phyloP scores from a whole-genome alignment of 345 rosid species.

The Dipteronia dyeriana region DNA sequence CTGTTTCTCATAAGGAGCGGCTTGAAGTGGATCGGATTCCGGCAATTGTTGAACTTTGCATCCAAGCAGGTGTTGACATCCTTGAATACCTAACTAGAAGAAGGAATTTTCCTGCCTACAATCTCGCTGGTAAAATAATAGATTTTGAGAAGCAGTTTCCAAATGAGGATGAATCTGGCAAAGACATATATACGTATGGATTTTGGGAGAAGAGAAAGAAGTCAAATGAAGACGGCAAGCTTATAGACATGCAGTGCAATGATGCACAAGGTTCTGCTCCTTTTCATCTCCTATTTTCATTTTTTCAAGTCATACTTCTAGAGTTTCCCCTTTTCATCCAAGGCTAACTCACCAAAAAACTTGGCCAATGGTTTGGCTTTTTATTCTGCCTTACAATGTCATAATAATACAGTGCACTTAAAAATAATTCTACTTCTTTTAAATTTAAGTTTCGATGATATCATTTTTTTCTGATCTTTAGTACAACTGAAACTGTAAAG shows the following conservation, averaged over 20 bases:
- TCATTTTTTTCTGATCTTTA: conserved; percentile 10
- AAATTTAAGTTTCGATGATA: background rate
- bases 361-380: conserved; percentile 7
- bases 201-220: conserved; percentile 45
- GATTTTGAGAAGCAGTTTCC: conserved; percentile 55
- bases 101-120: conserved; percentile 44
- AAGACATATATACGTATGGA: conserved; percentile 41
- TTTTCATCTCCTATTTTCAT: background rate
- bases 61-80: conserved; percentile 55
- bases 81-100: conserved; percentile 52
- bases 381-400: background rate
- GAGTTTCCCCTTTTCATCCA: background rate
- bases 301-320: background rate
- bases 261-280: conserved; percentile 33
- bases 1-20: conserved; percentile 49
- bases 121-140: conserved; percentile 38
- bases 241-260: conserved; percentile 11
- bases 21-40: conserved; percentile 50
- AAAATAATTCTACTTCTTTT: background rate
- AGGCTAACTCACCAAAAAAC: background rate
- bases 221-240: conserved; percentile 17
- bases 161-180: conserved; percentile 39
- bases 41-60: conserved; percentile 50
- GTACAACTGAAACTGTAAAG: background rate
- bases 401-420: background rate